Base-by-base conservation (phyloP, 352 stramenopile species). In the Pseudoperonospora humuli region DNA sequence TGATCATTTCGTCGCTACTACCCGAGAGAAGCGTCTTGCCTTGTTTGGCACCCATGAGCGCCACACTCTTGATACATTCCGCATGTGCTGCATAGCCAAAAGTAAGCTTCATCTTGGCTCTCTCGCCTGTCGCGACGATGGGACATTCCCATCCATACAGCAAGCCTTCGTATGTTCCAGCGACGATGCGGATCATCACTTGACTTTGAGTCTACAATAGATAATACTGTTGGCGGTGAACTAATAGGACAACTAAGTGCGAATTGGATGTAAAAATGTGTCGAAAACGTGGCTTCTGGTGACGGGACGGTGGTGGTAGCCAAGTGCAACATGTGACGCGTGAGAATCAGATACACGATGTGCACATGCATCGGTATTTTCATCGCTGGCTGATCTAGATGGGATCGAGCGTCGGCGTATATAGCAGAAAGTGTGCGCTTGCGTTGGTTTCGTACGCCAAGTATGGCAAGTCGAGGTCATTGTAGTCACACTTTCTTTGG, bases 1-100 rank as follows among this genome's bases (percentile, higher is more conserved):
- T 93, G 74, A 94, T 86, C 63, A 82, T 84, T 61, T 94, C 82
- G 64, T 94, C 82, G 45, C 71, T 88, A 53, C 64, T 57, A 45
- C 82, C 82, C 7, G 75, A 91, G 34, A 94, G 59, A 43, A 94
- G 64, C 37, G 74, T 86, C 58, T 86, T 88, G 57, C 78, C 74
- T 40, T 87, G 67, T 48, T 86, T 83, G 33, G 78, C 75, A 15
- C 52, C 73, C 71, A 88, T 88, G 15, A 90, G 65, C 48, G 79
- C 61, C 33, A 92, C 75, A 50, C 75, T 87, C 53, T 91, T 91
- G 67, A 92, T 87, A 53, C 79, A 91, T 44, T 92, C 82, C 13
- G 70, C 50, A 61, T 94, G 82, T 33, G 79, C 82, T 25, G 75
- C 64, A 52, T 90, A 94, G 24, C 76, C 78, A 39, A 92, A 94